A percentile compares a stretch with the other conserved stretches of the same genome.
Evolutionary conservation across 169 alveolate genomes (phyloP).

Genomic region (Perkinsus marinus): DNA sequence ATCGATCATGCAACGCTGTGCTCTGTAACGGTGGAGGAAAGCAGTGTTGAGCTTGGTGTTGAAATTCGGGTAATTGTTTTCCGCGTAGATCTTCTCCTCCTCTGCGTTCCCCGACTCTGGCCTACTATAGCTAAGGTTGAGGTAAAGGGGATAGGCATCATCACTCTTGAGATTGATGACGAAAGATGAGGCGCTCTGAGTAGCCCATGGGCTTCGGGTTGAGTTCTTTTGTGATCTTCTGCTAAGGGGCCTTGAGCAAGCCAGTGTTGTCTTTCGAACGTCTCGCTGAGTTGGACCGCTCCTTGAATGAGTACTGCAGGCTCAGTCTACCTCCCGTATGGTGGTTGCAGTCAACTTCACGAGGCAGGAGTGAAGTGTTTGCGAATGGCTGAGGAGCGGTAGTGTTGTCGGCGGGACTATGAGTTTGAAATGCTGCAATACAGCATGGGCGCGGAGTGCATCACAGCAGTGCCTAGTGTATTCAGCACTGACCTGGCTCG

Average conservation of each 20-base stretch:
- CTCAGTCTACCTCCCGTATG: not conserved
- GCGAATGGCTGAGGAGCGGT: too few relatives aligned
- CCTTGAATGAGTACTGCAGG: not conserved
- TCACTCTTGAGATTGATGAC: not conserved
- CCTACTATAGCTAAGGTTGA: not conserved
- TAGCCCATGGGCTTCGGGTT: not conserved
- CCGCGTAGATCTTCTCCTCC: not conserved
- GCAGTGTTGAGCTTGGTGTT: not conserved
- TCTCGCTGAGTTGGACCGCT: not conserved
- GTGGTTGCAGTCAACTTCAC: not conserved
- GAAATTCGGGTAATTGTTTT: too few relatives aligned
- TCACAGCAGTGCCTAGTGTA: not conserved
- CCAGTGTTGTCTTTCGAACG: not conserved
- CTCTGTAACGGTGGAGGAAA: not conserved
- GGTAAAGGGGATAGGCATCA: not conserved
- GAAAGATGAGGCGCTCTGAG: not conserved
- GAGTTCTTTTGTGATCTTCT: not conserved
- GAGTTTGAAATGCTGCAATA: not conserved
- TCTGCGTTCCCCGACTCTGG: not conserved
- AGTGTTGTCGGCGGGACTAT: not conserved
- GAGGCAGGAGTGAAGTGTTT: not conserved
- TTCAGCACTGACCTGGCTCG: not conserved
- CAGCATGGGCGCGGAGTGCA: not conserved
- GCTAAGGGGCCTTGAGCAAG: not conserved
- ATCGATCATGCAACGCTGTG: not conserved